phyloP scores from a whole-genome alignment of 2,329 filamentous ascomycete species.

The Diaporthe aspalathi region DNA sequence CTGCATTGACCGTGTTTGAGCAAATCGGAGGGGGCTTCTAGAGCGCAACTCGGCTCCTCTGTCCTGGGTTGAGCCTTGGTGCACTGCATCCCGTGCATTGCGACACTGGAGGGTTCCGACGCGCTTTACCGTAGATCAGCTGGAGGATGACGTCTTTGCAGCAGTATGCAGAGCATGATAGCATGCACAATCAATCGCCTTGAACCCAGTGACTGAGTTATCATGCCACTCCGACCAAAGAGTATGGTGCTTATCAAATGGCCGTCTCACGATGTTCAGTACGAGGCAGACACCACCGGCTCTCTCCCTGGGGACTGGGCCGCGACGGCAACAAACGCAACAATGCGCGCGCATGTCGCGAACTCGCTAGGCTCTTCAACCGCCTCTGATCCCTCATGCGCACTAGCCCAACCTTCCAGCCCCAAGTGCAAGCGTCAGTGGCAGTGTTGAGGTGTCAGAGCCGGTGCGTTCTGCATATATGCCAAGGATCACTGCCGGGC shows the following conservation, averaged over 20 bases:
- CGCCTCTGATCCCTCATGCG: slow-evolving; percentile 19
- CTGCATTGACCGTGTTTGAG: slow-evolving; percentile 28
- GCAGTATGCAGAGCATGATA: slow-evolving; percentile 1
- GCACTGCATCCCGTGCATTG: neutral
- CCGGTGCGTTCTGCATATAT: slow-evolving; percentile 22
- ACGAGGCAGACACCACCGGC: neutral
- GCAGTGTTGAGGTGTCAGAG: slow-evolving; percentile 14
- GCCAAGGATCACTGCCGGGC: slow-evolving; percentile 21
- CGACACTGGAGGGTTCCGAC: slow-evolving; percentile 20
- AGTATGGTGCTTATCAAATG: neutral
- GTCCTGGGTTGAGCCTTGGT: slow-evolving; percentile 17
- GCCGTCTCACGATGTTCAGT: slow-evolving; percentile 21
- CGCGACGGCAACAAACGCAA: slow-evolving; percentile 1
- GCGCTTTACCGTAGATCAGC: slow-evolving; percentile 8
- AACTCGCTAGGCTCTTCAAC: slow-evolving; percentile 12
- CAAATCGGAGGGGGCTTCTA: slow-evolving; percentile 11
- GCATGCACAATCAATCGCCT: neutral
- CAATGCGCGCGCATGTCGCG: slow-evolving; percentile 9
- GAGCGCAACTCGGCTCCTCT: neutral
- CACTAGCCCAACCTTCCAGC: slow-evolving; percentile 19
- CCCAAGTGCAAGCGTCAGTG: slow-evolving; percentile 14
- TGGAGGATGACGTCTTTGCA: slow-evolving; percentile 10
- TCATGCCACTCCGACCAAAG: neutral
- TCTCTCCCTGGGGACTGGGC: slow-evolving; percentile 3
- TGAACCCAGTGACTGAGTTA: neutral